A percentile compares a stretch with the other conserved stretches of the same genome.
Conservation (phyloP, 768 basidiomycete genomes). For the Leccinum broughii region DNA sequence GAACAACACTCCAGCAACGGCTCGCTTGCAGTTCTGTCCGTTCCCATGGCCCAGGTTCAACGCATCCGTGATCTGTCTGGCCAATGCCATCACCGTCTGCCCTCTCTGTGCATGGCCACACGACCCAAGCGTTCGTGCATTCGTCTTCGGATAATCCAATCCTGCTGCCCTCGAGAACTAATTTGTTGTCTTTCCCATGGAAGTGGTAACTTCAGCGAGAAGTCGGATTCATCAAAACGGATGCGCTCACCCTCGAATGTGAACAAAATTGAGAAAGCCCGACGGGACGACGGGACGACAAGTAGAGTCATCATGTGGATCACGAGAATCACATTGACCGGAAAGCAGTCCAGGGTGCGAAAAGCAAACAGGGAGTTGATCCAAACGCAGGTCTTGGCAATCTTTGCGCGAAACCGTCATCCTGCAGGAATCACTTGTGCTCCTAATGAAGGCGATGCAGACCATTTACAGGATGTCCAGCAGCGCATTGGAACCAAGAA, state of each 20-base stretch:
- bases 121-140: slow-evolving; percentile 7
- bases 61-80: slow-evolving; percentile 13
- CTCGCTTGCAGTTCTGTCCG: slow-evolving; percentile 44
- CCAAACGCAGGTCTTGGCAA: slow-evolving; percentile 36
- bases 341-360: slow-evolving; percentile 22
- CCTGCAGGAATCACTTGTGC: slow-evolving; percentile 2
- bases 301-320: neutral
- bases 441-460: slow-evolving; percentile 4
- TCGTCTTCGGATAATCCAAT: slow-evolving; percentile 28
- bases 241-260: slow-evolving; percentile 12
- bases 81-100: slow-evolving; percentile 13
- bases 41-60: slow-evolving; percentile 32
- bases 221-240: slow-evolving; percentile 16
- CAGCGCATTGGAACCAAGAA: slow-evolving; percentile 34
- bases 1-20: slow-evolving; percentile 3
- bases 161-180: slow-evolving; percentile 51
- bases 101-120: slow-evolving; percentile 26
- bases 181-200: slow-evolving; percentile 51
- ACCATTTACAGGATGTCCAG: slow-evolving; percentile 20
- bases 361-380: slow-evolving; percentile 25
- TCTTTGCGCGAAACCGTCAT: slow-evolving; percentile 1
- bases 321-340: slow-evolving; percentile 11
- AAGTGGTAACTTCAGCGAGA: slow-evolving; percentile 41
- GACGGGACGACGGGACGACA: slow-evolving; percentile 3
- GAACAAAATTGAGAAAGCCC: slow-evolving; percentile 16